Base-by-base conservation (phyloP, 23 red algal species). In the Cyanidiococcus yangmingshanensis region DNA sequence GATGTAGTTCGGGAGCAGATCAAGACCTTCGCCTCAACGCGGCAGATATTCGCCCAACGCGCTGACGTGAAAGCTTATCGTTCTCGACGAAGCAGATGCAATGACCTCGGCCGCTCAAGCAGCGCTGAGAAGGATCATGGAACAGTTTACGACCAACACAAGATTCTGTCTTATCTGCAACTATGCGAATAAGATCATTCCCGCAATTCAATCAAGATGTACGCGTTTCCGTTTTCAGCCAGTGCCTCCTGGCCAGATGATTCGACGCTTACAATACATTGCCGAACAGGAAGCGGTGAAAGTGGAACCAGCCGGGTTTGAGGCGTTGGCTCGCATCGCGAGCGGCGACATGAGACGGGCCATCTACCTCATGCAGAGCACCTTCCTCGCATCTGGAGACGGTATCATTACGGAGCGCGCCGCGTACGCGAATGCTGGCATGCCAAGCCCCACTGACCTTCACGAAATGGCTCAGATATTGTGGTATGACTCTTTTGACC, bases 131-230 rank as follows among this genome's bases (percentile, higher is more conserved):
- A 68, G 94, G 29, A 84, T 98, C 26, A 87, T 98, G 3, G 94
- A 98, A 77, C 90, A 91, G 86, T 91, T 84, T 82, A 76, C 84
- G 1, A 77, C 82, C 38, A 98, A 90, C 67, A 87, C 85, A 29
- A 83, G 94, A 25, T 98, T 98, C 76, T 98, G 94, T 41, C 77
- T 98, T 74, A 89, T 98, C 35, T 98, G 94, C 57, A 98, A 98
- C 79, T 98, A 98, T 37, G 94, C 89, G 67, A 98, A 98, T 77
- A 91, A 91, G 71, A 91, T 98, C 50, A 91, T 91, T 76, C 94
- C 94, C 29, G 94, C 94, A 21, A 74, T 98, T 32, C 94, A 98
- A 78, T 91, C 88, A 59, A 82, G 94, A 0, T 98, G 94, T 80
- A 98, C 87, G 29, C 85, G 87, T 63, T 98, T 98, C 76, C 82